Base-by-base conservation (phyloP, 495 filamentous ascomycete genomes). In the Hapsidospora chrysogenum region DNA sequence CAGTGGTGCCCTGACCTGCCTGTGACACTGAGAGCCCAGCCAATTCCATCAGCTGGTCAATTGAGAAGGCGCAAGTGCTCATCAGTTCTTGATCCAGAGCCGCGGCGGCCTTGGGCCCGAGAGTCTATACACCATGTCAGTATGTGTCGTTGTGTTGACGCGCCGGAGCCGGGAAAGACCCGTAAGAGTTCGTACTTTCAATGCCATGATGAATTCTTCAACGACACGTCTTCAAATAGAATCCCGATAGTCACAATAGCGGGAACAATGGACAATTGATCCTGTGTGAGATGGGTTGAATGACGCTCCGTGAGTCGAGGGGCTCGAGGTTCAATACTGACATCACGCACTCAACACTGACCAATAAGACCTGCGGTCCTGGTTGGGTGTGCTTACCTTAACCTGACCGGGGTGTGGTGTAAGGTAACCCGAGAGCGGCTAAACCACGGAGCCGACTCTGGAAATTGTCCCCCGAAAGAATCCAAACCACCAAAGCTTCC, bases 41-140 rank as follows among this genome's bases (percentile, higher is more conserved):
- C 2, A 97, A 61, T 50, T 97, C 89, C 89, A 97, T 97, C 35
- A 97, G 62, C 52, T 97, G 89, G 54, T 96, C 89, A 27, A 97
- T 66, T 2, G 85, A 92, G 61, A 86, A 97, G 15, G 79, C 89
- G 3, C 92, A 86, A 14, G 72, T 64, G 52, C 74, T 80, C 89
- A 96, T 96, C 28, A 97, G 74, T 45, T 97, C 89, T 52, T 79
- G 74, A 53, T 97, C 89, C 3, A 97, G 72, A 22, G 80, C 78
- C 0, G 79, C 77, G 2, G 89, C 87, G 46, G 83, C 80, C 54
- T 86, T 85, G 20, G 85, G 80, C 0, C 77, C 79, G 37, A 94
- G 69, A 21, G 84, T 87, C 85, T 93, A 35, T 3, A 23, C 31
- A 32, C 10, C 31, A 33, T 2, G 2, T 4, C n/a, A n/a, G n/a